Percentiles rank a stretch among this genome's conserved stretches.
Conservation (phyloP, 768 basidiomycete genomes). For the Chalciporus pseudorubinellus region DNA sequence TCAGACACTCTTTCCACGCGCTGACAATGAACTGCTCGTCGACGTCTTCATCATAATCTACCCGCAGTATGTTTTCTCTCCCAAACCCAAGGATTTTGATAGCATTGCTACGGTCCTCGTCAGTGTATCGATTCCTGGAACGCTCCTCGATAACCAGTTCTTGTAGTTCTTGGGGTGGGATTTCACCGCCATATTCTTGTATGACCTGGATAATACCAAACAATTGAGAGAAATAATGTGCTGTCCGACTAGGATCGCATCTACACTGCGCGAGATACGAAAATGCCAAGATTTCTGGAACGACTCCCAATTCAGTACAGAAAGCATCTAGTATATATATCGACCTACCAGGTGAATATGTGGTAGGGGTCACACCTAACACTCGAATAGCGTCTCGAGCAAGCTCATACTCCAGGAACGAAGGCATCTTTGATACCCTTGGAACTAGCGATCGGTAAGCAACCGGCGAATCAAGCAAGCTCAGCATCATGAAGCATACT, state of each 20-base stretch:
- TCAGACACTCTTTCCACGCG: slow-evolving; percentile 62
- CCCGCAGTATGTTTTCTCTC: slow-evolving; percentile 48
- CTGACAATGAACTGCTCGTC: slow-evolving; percentile 67
- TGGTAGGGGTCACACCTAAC: slow-evolving; percentile 66
- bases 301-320: slow-evolving; percentile 1
- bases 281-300: slow-evolving; percentile 67
- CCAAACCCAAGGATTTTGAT: slow-evolving; percentile 65
- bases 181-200: slow-evolving; percentile 47
- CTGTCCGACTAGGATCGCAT: slow-evolving; percentile 67
- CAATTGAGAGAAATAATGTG: slow-evolving; percentile 62
- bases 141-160: slow-evolving; percentile 60
- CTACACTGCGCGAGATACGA: slow-evolving; percentile 80
- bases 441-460: slow-evolving; percentile 42
- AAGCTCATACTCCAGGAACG: slow-evolving; percentile 41
- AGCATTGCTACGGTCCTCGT: slow-evolving; percentile 51
- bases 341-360: slow-evolving; percentile 60
- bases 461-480: not conserved
- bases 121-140: slow-evolving; percentile 61
- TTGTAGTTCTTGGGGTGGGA: slow-evolving; percentile 47
- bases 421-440: slow-evolving; percentile 47
- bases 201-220: slow-evolving; percentile 50
- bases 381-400: slow-evolving; percentile 40
- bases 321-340: not conserved
- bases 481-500: slow-evolving; percentile 41
- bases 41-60: slow-evolving; percentile 71